A percentile compares a stretch with the other conserved stretches of the same genome.
Conservation (phyloP, 495 filamentous ascomycete species). For the Talaromyces thailandensis region DNA sequence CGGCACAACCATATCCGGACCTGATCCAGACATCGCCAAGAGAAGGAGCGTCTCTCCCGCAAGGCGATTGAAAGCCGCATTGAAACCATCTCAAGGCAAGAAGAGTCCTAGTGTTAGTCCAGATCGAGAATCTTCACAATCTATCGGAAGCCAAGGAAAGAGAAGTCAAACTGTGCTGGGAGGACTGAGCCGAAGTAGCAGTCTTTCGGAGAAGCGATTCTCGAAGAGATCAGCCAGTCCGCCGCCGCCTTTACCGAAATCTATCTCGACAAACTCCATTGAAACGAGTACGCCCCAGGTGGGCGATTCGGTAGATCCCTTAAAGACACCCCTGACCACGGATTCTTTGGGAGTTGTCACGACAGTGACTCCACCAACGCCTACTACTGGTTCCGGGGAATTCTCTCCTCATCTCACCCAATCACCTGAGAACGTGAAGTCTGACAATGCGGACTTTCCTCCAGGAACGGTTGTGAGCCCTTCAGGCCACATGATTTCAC, state of each 20-base stretch:
- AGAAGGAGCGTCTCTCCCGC: conserved; percentile 34
- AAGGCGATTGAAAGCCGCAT: conserved; percentile 37
- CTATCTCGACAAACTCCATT: conserved; percentile 25
- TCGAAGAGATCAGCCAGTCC: conserved; percentile 19
- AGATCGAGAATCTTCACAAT: conserved; percentile 31
- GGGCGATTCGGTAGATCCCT: conserved; percentile 9
- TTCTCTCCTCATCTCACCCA: conserved; percentile 19
- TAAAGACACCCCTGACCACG: conserved; percentile 35
- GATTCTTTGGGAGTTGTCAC: conserved; percentile 36
- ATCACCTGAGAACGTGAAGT: conserved; percentile 26
- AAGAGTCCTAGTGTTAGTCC: conserved; percentile 33
- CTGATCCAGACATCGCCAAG: conserved; percentile 21
- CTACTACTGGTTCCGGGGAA: conserved; percentile 23
- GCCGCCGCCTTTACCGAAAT: conserved; percentile 22
- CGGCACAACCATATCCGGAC: conserved; percentile 21
- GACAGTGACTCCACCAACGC: conserved; percentile 48
- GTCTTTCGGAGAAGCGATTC: conserved; percentile 29
- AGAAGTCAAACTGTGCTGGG: conserved; percentile 21
- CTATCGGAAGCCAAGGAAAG: conserved; percentile 19
- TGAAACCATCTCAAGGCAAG: conserved; percentile 26
- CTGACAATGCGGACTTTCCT: conserved; percentile 18
- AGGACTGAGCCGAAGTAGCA: conserved; percentile 26
- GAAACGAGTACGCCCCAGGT: conserved; percentile 11
- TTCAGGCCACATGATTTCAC: conserved; percentile 71
- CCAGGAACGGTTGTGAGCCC: conserved; percentile 33